Percentiles rank a stretch among this genome's conserved stretches.
Conservation (phyloP, 441 rosid genomes). For the Gossypium gossypioides region DNA sequence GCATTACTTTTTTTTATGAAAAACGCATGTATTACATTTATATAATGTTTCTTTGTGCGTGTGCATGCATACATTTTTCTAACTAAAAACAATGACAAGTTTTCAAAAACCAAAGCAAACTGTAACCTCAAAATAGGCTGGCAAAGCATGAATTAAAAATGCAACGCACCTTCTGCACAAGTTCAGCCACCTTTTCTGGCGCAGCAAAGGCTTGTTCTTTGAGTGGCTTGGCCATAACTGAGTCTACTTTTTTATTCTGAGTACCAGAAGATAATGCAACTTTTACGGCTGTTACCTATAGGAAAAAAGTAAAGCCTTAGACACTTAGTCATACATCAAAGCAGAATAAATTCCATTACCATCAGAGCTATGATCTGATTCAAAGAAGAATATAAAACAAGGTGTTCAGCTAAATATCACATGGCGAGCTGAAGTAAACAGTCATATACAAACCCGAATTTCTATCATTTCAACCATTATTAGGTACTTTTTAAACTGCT, state of each 20-base stretch:
- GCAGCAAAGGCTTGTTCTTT: conserved; percentile 93
- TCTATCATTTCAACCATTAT: neutral
- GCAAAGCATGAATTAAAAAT: neutral
- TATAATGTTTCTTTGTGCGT: neutral
- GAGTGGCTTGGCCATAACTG: conserved; percentile 72
- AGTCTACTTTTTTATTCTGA: conserved; percentile 56
- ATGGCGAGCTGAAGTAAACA: neutral
- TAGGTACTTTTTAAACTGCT: neutral
- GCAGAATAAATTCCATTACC: neutral
- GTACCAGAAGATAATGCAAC: conserved; percentile 57
- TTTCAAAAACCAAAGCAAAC: neutral
- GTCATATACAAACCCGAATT: neutral
- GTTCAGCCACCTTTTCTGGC: conserved; percentile 88
- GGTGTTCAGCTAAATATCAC: neutral
- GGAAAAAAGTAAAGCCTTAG: conserved; percentile 14
- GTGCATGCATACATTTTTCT: neutral
- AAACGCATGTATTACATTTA: neutral
- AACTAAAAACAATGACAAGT: neutral
- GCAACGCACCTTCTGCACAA: conserved; percentile 70
- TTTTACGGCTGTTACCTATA: conserved; percentile 80
- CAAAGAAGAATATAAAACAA: neutral
- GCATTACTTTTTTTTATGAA: too few species aligned
- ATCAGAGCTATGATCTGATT: neutral
- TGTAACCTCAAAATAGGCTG: neutral
- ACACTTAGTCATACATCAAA: neutral